Evolutionary conservation across 768 basidiomycete genomes (phyloP), one percentile per base, ranked within the genome.

Genomic region (Panaeolus papilionaceus): DNA sequence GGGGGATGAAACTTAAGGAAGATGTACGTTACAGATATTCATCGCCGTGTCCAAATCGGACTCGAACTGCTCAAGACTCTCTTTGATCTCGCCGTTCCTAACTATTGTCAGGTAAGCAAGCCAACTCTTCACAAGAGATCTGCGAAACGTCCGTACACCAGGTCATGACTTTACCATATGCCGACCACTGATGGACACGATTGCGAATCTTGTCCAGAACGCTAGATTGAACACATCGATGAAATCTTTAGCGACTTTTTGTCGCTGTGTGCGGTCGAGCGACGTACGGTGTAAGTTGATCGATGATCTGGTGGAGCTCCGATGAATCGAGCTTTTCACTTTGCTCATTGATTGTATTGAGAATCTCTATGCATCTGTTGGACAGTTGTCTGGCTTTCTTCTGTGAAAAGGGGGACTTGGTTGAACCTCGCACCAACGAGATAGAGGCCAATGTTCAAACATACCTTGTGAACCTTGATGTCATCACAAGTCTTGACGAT

Each of bases 391-490:
- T 75, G 20, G 83, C 78, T 71, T 83, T 85, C 70, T 75, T 70
- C 86, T 86, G 70, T 63, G 66, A 45, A 40, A 54, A 44, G 66
- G 26, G 38, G 4, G 38, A 65, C 16, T 28, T 67, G 6, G 39
- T 44, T 61, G 47, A 68, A 62, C 45, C 38, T 64, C 33, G 38
- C 64, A 14, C 39, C 54, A 18, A 28, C 47, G 66, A 11, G 49
- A 26, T 33, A 51, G 28, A 38, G 38, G 61, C 37, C 33, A 62
- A 28, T 18, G 66, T 40, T 65, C 51, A 68, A 62, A 87, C 51
- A 68, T 61, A 87, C 88, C 82, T 86, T 88, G 73, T 86, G 81
- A 23, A 81, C 73, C 23, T 79, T 72, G 20, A 88, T 79, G 66
- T 86, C 77, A 7, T 83, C 78, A 69, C 87, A 89, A 20, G 79